Evolutionary conservation across 2,329 filamentous ascomycete species (phyloP), one percentile per base, ranked within the genome.

Genomic region (Metarhizium guizhouense): DNA sequence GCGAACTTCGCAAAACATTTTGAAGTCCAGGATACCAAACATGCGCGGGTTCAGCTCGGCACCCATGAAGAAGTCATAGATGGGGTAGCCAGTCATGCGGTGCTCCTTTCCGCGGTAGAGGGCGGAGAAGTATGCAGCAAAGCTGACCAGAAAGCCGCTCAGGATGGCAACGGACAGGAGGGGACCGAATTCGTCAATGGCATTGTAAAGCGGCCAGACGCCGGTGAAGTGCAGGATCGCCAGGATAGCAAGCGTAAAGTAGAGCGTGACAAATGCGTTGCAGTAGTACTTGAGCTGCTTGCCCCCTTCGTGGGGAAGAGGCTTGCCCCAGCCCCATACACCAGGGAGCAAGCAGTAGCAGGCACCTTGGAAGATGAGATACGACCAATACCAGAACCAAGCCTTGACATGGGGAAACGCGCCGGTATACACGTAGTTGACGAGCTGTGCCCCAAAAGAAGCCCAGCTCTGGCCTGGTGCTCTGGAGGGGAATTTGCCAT

Each of bases 1-100:
- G 63, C 91, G 87, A 59, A 96, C 90, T 71, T 96, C 91, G 66
- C 90, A 94, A 75, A 96, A 96, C 90, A 95, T 94, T 76, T 95
- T 95, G 76, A 94, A 90, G 72, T 95, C 90, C 53, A 95, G 74
- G 62, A 90, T 85, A 55, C 85, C 86, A 68, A 94, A 90, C 95
- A 94, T 82, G 62, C 90, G 81, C 4, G 90, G 90, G 74, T 95
- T 94, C 55, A 95, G 78, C 74, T 95, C 90, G 13, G 88, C 87
- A 53, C 90, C 90, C 83, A 94, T 91, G 77, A 94, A 95, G 73
- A 94, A 94, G 74, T 95, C 90, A 70, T 94, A 93, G 65, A 94
- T 74, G 51, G 79, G 81, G 63, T 84, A 80, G 43, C 88, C 89
- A 2, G 90, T 95, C 91, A 97, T 96, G 60, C 93, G 88, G 72